Evolutionary conservation across 306 rosid genomes (phyloP), one percentile per base, ranked within the genome.

Genomic region (Castanea mollissima): DNA sequence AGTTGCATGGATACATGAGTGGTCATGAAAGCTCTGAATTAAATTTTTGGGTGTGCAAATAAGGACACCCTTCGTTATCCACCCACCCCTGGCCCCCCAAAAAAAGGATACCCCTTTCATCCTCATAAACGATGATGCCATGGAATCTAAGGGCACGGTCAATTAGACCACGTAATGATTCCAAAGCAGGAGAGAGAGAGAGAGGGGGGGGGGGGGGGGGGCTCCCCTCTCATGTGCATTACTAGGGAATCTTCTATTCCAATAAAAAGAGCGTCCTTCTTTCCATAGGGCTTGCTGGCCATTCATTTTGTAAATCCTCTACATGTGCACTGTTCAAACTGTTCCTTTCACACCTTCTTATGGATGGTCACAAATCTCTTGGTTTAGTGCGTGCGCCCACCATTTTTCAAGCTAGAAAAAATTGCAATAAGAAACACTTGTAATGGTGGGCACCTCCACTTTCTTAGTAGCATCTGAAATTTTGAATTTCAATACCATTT

Each of bases 171-270:
- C 25, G 56, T 32, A 65, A 46, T 41, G 57, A 78, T 67, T 67
- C 80, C 71, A 34, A 12, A 58, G 12, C n/a, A 64, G 52, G 63
- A 9, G 69, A 41, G 46, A 41, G 46, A 38, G 44, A 38, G 44
- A 38, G 46, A 38, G 6, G 2, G 6, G 41, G 6, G 41, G 41
- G 5, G 41, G 4, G 6, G 4, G 41, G 1, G 54, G 15, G 54
- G 15, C 69, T 52, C 21, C 84, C 38, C 21, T 25, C 18, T 60
- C 51, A 60, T 25, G 74, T 69, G 29, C 79, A 52, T 80, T 20
- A 62, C 75, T 70, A 77, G 78, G 81, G 78, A 81, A 78, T 54
- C 38, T 62, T 71, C 76, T 55, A 23, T 51, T 76, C 60, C 55
- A 76, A 63, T 3, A 1, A 75, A 64, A 49, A 23, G 74, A 23